These are phyloP conservation scores for Aeminium ludgeri DNA, from an alignment of 495 filamentous ascomycete species.

Conservation along the genomic window DNA sequence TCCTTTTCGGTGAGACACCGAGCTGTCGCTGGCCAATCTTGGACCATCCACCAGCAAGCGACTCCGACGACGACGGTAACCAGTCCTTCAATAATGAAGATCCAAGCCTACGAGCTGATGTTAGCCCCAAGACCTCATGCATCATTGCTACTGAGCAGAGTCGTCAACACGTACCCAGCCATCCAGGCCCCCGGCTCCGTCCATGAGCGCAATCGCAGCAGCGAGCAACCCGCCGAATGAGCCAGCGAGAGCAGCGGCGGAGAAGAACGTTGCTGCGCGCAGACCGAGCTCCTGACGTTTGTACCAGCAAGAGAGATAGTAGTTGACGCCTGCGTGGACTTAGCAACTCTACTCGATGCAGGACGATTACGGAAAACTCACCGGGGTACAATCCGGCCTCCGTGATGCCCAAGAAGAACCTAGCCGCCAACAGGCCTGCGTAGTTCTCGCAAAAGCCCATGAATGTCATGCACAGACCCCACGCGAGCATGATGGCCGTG, in stretches of 20 bases:
- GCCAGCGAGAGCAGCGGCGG: conserved; percentile 65
- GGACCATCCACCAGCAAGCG: conserved; percentile 66
- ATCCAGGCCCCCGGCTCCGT: conserved; percentile 43
- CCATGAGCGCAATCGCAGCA: conserved; percentile 59
- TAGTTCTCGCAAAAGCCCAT: conserved; percentile 76
- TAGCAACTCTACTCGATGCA: neutral
- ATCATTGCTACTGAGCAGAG: neutral
- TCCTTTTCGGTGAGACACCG: conserved; percentile 59
- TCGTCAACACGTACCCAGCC: conserved; percentile 37
- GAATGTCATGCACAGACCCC: conserved; percentile 63
- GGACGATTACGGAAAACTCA: neutral
- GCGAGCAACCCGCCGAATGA: conserved; percentile 77
- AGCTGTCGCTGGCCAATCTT: conserved; percentile 61
- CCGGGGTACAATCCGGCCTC: conserved; percentile 45
- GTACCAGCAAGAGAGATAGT: conserved; percentile 81
- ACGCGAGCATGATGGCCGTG: conserved; percentile 39
- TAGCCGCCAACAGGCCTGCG: conserved; percentile 60
- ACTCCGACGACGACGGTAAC: conserved; percentile 58
- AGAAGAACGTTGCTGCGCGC: conserved; percentile 76
- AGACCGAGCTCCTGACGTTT: conserved; percentile 65
- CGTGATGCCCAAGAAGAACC: conserved; percentile 70
- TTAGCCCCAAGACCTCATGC: neutral
- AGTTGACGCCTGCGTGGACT: conserved; percentile 59
- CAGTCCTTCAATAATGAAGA: conserved; percentile 58
- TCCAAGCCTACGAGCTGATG: conserved; percentile 44